phyloP scores from a whole-genome alignment of 345 rosid species.

The Salix arbutifolia region DNA sequence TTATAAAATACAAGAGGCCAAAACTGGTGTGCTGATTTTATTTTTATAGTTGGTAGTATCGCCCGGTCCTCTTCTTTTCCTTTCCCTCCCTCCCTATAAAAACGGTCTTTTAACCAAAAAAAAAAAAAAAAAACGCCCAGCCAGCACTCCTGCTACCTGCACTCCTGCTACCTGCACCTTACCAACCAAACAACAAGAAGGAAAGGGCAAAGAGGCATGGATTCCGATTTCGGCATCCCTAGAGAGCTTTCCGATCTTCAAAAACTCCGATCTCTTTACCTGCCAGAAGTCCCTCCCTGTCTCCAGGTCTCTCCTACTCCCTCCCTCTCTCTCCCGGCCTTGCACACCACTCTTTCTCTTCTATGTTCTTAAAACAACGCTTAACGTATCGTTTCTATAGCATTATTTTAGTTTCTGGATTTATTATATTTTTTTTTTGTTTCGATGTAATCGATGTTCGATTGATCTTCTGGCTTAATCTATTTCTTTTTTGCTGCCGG shows the following conservation, averaged over 20 bases:
- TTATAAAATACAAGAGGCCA: no score
- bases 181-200: background rate
- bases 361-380: background rate
- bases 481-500: background rate
- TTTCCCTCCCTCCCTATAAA: slow-evolving; percentile 6
- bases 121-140: background rate
- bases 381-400: background rate
- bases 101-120: background rate
- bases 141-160: background rate
- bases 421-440: no score
- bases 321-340: background rate
- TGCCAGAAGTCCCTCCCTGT: slow-evolving; percentile 86
- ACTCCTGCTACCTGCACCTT: background rate
- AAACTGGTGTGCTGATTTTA: no score
- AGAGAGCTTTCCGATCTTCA: slow-evolving; percentile 90
- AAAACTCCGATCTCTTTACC: slow-evolving; percentile 72
- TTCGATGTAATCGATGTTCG: background rate
- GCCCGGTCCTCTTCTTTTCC: background rate
- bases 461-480: background rate
- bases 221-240: slow-evolving; percentile 93
- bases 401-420: background rate
- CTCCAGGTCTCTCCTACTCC: slow-evolving; percentile 54
- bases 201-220: slow-evolving; percentile 39
- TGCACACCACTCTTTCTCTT: background rate
- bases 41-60: slow-evolving; percentile 13